Evolutionary conservation across 129 eudicot genomes (phyloP).

Genomic region (Tanacetum coccineum): DNA sequence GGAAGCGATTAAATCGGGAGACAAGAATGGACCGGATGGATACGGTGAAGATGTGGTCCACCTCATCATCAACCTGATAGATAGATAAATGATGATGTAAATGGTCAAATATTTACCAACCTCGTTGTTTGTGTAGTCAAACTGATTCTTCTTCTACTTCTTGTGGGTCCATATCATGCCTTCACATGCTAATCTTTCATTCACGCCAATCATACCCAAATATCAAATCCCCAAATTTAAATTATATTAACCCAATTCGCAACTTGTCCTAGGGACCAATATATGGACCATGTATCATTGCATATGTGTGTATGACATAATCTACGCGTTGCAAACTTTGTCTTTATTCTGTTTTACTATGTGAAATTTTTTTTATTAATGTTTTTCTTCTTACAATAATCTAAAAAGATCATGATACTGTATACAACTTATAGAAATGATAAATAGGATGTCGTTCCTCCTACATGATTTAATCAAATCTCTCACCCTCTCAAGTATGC

Average conservation of each 20-base stretch:
- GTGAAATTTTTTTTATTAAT: neutral
- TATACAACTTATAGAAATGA: too few species aligned
- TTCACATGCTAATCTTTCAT: slow-evolving; percentile 21
- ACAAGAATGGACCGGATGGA: slow-evolving; percentile 26
- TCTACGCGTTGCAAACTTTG: neutral
- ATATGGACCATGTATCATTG: neutral
- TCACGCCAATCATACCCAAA: slow-evolving; percentile 14
- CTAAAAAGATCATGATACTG: too few species aligned
- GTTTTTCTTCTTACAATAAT: too few species aligned
- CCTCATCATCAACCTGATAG: slow-evolving; percentile 23
- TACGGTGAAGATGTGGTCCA: slow-evolving; percentile 29
- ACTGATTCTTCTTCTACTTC: slow-evolving; percentile 27
- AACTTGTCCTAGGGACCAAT: neutral
- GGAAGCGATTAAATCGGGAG: slow-evolving; percentile 27
- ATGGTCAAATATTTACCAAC: slow-evolving; percentile 23
- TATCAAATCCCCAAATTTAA: neutral
- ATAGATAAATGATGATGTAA: slow-evolving; percentile 19
- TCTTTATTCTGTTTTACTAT: neutral
- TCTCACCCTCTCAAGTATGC: too few species aligned
- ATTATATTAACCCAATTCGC: neutral
- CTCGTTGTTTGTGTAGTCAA: slow-evolving; percentile 32
- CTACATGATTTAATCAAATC: too few species aligned
- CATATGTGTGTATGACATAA: neutral
- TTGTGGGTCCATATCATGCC: slow-evolving; percentile 26
- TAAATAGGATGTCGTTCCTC: too few species aligned